Percentiles rank a stretch among this genome's conserved stretches.
phyloP scores from a whole-genome alignment of 2,329 filamentous ascomycete genomes.

The Trichoderma koningiopsis region DNA sequence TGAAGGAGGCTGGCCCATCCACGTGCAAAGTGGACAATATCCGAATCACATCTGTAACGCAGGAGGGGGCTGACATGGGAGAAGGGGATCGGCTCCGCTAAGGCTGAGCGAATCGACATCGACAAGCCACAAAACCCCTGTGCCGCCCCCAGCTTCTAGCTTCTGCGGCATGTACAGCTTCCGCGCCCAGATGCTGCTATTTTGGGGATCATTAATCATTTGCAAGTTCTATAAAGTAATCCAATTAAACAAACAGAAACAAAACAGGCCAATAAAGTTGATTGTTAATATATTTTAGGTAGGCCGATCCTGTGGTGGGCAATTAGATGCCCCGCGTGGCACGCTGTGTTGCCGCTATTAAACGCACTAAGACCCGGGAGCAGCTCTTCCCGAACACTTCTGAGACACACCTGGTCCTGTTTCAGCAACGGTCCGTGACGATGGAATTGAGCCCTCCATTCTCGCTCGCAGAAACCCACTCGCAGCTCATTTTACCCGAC shows the following conservation, averaged over 20 bases:
- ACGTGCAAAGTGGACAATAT: not conserved
- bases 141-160: not conserved
- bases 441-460: not conserved
- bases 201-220: not conserved
- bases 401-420: constrained; percentile 12
- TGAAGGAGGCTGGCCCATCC: not conserved
- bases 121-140: not conserved
- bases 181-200: not conserved
- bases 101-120: not conserved
- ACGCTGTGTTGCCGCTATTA: constrained; percentile 1
- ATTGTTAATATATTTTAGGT: not conserved
- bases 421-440: constrained; percentile 11
- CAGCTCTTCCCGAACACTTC: constrained; percentile 16
- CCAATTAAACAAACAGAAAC: not conserved
- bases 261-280: not conserved
- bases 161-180: not conserved
- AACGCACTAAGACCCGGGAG: constrained; percentile 2
- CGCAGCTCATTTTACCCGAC: not conserved
- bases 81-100: not conserved
- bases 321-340: not conserved
- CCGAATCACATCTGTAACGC: not conserved
- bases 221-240: not conserved
- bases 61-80: not conserved
- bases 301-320: not conserved
- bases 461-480: too few species aligned